These are phyloP conservation scores for Candida peoriensis DNA, from an alignment of 805 yeast genomes.

Conservation along the genomic window DNA sequence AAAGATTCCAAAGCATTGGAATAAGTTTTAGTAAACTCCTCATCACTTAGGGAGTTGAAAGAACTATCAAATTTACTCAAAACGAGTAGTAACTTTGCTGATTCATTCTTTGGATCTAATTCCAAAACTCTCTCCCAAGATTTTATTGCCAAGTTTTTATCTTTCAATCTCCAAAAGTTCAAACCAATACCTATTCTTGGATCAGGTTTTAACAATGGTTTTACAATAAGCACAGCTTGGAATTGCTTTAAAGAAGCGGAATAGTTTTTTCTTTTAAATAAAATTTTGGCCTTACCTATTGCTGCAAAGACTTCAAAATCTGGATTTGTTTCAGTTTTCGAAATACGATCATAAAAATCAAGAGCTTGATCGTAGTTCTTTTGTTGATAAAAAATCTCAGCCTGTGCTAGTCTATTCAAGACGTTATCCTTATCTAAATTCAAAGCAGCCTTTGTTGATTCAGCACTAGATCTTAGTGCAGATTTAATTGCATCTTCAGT, in stretches of 20 bases:
- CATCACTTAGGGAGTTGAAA: slow-evolving; percentile 48
- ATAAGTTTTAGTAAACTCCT: slow-evolving; percentile 58
- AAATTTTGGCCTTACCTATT: slow-evolving; percentile 78
- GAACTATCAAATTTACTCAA: slow-evolving; percentile 65
- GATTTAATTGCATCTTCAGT: slow-evolving; percentile 24
- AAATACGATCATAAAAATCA: slow-evolving; percentile 59
- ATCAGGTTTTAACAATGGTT: slow-evolving; percentile 81
- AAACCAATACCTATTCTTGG: slow-evolving; percentile 93
- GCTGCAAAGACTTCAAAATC: slow-evolving; percentile 69
- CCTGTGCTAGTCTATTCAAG: slow-evolving; percentile 58
- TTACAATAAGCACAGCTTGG: slow-evolving; percentile 72
- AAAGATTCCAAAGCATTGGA: slow-evolving; percentile 48
- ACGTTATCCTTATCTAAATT: slow-evolving; percentile 40
- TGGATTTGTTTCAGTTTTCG: slow-evolving; percentile 39
- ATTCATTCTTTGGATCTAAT: slow-evolving; percentile 52
- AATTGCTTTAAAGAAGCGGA: slow-evolving; percentile 70
- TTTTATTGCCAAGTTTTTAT: slow-evolving; percentile 63
- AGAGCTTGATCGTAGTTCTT: slow-evolving; percentile 68
- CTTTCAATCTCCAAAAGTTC: slow-evolving; percentile 87
- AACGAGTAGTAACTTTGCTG: slow-evolving; percentile 61
- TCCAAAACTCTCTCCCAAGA: slow-evolving; percentile 83
- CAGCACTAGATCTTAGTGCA: slow-evolving; percentile 37
- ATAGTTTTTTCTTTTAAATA: slow-evolving; percentile 69
- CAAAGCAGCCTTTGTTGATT: slow-evolving; percentile 43
- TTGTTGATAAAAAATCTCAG: slow-evolving; percentile 53